phyloP scores from a whole-genome alignment of 495 filamentous ascomycete species.

The Lasiosphaeria hispida region DNA sequence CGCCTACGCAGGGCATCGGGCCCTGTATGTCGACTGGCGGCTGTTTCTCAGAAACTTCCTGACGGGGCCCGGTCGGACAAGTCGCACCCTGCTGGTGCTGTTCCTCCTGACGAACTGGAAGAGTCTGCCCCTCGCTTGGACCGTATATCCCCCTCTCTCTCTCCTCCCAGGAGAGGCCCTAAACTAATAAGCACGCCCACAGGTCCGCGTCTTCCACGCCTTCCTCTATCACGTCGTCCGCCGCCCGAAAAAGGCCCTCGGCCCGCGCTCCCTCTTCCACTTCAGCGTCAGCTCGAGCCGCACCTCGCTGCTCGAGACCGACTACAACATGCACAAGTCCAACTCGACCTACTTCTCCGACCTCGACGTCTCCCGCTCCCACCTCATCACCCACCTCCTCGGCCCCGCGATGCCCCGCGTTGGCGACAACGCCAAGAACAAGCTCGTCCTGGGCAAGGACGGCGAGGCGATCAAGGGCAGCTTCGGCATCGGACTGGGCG shows the following conservation, averaged over 20 bases:
- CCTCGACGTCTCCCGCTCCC: constrained; percentile 68
- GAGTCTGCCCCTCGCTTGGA: constrained; percentile 73
- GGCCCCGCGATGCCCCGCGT: constrained; percentile 43
- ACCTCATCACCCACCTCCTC: constrained; percentile 56
- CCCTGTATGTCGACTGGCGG: constrained; percentile 34
- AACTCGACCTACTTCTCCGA: constrained; percentile 84
- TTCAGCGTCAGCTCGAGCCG: constrained; percentile 59
- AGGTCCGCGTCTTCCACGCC: constrained; percentile 64
- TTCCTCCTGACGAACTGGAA: constrained; percentile 64
- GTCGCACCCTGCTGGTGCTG: constrained; percentile 48
- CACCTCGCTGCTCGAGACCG: constrained; percentile 64
- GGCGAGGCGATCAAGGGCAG: constrained; percentile 32
- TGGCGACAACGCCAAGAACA: constrained; percentile 40
- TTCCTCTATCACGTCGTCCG: constrained; percentile 58
- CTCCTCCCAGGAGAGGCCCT: neutral
- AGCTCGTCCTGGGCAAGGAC: constrained; percentile 41
- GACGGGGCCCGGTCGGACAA: constrained; percentile 49
- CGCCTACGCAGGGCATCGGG: constrained; percentile 41
- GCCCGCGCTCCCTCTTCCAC: constrained; percentile 58
- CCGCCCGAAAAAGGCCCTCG: constrained; percentile 33
- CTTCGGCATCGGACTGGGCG: constrained; percentile 64
- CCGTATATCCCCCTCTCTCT: constrained; percentile 47
- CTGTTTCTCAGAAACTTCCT: constrained; percentile 39
- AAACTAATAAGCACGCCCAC: constrained; percentile 2
- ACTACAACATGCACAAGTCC: constrained; percentile 83